Evolutionary conservation across 306 rosid species (phyloP).

Genomic region (Citrullus amarus): DNA sequence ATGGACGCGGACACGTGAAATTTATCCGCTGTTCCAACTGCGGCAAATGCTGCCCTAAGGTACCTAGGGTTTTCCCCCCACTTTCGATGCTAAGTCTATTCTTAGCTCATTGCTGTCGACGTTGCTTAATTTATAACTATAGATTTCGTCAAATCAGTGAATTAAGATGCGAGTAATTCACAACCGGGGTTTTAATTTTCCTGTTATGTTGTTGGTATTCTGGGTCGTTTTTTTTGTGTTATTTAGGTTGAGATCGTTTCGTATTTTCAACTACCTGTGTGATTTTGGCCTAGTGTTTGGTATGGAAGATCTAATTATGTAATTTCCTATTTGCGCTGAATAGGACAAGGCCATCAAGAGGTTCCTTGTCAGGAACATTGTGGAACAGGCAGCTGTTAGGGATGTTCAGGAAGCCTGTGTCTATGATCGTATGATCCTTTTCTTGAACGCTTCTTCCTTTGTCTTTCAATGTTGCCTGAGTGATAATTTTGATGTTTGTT

Average conservation of each 20-base stretch:
- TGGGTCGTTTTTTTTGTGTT: neutral
- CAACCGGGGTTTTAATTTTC: neutral
- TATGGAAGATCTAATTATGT: neutral
- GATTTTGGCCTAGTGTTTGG: neutral
- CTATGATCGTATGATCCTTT: constrained; percentile 48
- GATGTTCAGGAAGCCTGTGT: constrained; percentile 97
- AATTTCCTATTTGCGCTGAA: neutral
- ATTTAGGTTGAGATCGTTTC: neutral
- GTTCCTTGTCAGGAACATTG: constrained; percentile 88
- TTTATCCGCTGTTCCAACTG: constrained; percentile 90
- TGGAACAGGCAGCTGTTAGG: constrained; percentile 93
- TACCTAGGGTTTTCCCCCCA: neutral
- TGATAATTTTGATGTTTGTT: neutral
- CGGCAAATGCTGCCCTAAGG: constrained; percentile 98
- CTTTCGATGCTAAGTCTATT: neutral
- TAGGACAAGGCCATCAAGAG: constrained; percentile 82
- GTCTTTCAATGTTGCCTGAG: neutral
- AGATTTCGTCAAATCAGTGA: neutral
- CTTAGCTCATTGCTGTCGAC: too few species aligned
- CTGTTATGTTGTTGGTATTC: neutral
- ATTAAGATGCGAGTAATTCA: neutral
- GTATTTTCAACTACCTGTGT: neutral
- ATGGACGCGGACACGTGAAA: constrained; percentile 90
- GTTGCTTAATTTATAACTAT: neutral
- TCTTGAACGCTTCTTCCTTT: neutral